Conservation (phyloP, 208 protist species). For the Entamoeba invadens region DNA sequence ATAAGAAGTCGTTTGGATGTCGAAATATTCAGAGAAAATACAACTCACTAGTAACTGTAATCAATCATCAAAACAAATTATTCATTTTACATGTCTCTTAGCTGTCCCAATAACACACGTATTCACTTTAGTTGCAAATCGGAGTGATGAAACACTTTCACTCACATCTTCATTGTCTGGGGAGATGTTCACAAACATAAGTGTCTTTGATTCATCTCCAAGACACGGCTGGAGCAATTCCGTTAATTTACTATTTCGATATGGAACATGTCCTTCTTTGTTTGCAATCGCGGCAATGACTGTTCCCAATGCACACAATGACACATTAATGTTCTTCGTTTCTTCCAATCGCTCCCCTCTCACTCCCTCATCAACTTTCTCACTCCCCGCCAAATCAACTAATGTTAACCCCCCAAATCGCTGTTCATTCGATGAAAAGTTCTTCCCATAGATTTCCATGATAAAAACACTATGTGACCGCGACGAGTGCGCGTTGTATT, state of each 20-base stretch:
- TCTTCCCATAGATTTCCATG: neutral
- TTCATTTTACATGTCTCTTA: neutral
- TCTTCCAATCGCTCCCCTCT: conserved; percentile 53
- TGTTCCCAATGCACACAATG: conserved; percentile 59
- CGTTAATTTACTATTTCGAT: conserved; percentile 53
- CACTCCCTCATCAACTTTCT: conserved; percentile 31
- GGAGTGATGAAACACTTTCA: conserved; percentile 58
- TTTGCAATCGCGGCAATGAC: conserved; percentile 66
- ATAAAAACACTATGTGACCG: neutral
- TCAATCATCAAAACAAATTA: neutral
- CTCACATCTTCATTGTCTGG: conserved; percentile 46
- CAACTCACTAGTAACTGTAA: too few species aligned
- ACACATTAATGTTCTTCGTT: conserved; percentile 63
- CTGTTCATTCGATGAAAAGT: neutral
- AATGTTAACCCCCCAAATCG: conserved; percentile 43
- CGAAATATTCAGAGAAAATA: too few species aligned
- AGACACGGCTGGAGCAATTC: conserved; percentile 59
- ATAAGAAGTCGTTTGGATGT: too few species aligned
- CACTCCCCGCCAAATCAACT: conserved; percentile 70
- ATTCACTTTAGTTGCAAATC: conserved; percentile 50
- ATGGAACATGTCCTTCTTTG: conserved; percentile 13
- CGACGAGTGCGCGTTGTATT: neutral
- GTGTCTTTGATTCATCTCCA: conserved; percentile 57
- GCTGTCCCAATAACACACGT: neutral
- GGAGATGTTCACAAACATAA: conserved; percentile 55